Conservation (phyloP, 75 land plant genomes). For the Cupressus sempervirens region DNA sequence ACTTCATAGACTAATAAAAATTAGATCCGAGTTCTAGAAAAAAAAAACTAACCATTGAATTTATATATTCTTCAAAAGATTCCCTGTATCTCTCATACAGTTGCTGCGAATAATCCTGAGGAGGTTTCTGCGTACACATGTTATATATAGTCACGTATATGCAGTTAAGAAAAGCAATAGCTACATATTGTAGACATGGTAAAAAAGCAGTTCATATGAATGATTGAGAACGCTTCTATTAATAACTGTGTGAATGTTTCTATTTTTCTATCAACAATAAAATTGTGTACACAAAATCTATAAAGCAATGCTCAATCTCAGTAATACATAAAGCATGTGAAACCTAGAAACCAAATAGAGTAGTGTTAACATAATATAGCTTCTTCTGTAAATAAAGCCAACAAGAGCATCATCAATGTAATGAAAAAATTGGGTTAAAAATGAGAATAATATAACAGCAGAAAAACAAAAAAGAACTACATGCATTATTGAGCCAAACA, state of each 20-base stretch:
- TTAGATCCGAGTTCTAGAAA: neutral
- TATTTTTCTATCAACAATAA: too few relatives aligned
- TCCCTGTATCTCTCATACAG: slow-evolving; percentile 80
- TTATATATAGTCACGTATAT: slow-evolving; percentile 72
- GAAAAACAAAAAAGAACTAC: neutral
- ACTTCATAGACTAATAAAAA: neutral
- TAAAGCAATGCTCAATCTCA: neutral
- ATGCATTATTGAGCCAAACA: neutral
- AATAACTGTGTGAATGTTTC: too few relatives aligned
- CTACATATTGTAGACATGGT: neutral
- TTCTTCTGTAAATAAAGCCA: slow-evolving; percentile 41
- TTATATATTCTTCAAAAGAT: slow-evolving; percentile 77
- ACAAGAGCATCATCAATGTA: neutral
- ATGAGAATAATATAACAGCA: too few relatives aligned
- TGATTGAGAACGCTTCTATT: too few relatives aligned
- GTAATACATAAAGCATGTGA: too few relatives aligned
- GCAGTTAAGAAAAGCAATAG: slow-evolving; percentile 7
- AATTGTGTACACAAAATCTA: too few relatives aligned
- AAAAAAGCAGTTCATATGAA: too few relatives aligned
- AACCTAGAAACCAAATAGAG: neutral
- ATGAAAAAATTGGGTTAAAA: too few relatives aligned
- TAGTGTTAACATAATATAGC: slow-evolving; percentile 38
- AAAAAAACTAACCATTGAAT: slow-evolving; percentile 37
- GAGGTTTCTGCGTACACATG: slow-evolving; percentile 94
- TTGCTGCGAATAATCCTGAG: slow-evolving; percentile 92